A percentile compares a stretch with the other conserved stretches of the same genome.
Evolutionary conservation across 2,329 filamentous ascomycete genomes (phyloP).

Genomic region (Colletotrichum melonis): DNA sequence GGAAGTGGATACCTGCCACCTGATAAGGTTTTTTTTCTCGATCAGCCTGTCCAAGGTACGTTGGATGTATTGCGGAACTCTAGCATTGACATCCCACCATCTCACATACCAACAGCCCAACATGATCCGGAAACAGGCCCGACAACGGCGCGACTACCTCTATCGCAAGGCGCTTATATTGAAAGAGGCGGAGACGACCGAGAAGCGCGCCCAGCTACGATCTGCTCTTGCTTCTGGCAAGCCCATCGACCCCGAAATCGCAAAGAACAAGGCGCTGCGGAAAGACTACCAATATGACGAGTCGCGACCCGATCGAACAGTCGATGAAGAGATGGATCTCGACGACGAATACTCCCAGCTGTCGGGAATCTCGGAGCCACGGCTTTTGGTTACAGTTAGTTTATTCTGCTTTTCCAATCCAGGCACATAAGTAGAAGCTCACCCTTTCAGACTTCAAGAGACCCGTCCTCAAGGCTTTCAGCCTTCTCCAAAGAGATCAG

Average conservation of each 20-base stretch:
- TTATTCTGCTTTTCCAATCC: too few species aligned
- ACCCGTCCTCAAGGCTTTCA: conserved; percentile 85
- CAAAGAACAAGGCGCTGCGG: conserved; percentile 85
- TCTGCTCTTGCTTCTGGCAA: conserved; percentile 90
- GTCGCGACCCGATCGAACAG: conserved; percentile 74
- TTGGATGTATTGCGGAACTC: not conserved
- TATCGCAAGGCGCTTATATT: conserved; percentile 90
- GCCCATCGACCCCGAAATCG: conserved; percentile 82
- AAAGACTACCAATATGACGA: conserved; percentile 96
- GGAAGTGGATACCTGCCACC: not conserved
- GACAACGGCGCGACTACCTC: conserved; percentile 69
- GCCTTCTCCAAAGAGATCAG: conserved; percentile 94
- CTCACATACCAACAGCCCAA: not conserved
- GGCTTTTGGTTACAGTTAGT: conserved; percentile 11
- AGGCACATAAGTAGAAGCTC: too few species aligned
- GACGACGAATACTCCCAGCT: conserved; percentile 93
- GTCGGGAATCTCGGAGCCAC: conserved; percentile 89
- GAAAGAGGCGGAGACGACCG: conserved; percentile 90
- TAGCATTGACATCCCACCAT: not conserved
- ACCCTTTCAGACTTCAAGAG: conserved; percentile 76
- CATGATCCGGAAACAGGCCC: conserved; percentile 51
- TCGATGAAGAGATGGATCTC: conserved; percentile 77
- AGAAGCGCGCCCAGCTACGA: conserved; percentile 89
- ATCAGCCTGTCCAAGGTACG: not conserved
- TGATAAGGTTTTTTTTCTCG: not conserved